Conservation (phyloP, 2,329 filamentous ascomycete species). For the Lecanosticta acicola region DNA sequence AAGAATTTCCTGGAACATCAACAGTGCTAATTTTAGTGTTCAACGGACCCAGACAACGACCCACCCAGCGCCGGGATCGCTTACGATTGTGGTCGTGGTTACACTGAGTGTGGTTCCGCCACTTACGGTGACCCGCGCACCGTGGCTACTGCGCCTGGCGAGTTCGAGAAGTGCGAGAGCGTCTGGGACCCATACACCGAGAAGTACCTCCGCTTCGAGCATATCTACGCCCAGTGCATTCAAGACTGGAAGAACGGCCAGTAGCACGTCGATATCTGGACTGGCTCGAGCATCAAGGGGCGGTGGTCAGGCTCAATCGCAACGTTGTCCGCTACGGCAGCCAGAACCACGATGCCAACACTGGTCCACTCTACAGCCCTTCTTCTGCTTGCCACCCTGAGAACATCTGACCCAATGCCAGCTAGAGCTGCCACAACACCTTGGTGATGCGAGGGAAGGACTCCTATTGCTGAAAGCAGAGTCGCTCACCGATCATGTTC, state of each 20-base stretch:
- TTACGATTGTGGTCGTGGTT: conserved; percentile 27
- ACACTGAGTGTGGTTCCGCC: conserved; percentile 39
- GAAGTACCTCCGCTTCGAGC: conserved; percentile 41
- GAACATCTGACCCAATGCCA: conserved; percentile 7
- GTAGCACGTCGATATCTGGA: conserved; percentile 23
- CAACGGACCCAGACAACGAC: conserved; percentile 23
- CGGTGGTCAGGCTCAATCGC: conserved; percentile 20
- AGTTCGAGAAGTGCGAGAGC: conserved; percentile 41
- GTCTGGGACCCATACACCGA: conserved; percentile 42
- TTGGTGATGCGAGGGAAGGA: not conserved
- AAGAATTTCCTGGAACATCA: not conserved
- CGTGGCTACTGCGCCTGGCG: conserved; percentile 39
- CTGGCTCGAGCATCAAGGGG: conserved; percentile 15
- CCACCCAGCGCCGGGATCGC: conserved; percentile 24
- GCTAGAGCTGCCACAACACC: no score
- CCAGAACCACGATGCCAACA: conserved; percentile 5
- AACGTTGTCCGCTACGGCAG: conserved; percentile 4
- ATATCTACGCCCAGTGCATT: conserved; percentile 33
- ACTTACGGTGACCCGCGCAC: conserved; percentile 42
- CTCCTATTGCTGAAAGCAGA: no score
- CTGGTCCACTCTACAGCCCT: conserved; percentile 3
- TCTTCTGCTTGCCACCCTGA: conserved; percentile 7
- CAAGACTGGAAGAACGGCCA: conserved; percentile 22
- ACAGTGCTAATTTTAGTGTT: not conserved
- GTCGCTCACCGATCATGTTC: no score